phyloP scores from a whole-genome alignment of 495 filamentous ascomycete genomes.

The Penicillium pulvis region DNA sequence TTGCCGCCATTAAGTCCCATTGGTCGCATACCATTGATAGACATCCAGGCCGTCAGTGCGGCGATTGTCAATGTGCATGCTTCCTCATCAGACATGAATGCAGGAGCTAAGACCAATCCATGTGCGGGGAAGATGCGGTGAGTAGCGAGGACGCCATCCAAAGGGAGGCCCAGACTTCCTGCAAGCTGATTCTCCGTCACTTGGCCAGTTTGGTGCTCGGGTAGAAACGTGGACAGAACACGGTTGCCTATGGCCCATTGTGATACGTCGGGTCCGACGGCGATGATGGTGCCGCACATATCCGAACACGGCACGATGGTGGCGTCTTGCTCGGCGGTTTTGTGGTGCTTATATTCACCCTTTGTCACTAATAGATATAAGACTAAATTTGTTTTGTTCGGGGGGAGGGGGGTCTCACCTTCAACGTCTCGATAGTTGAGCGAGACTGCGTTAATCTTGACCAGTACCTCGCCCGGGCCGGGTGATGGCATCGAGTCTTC shows the following conservation, averaged over 20 bases:
- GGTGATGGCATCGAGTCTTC: slow-evolving; percentile 45
- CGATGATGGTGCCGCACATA: slow-evolving; percentile 70
- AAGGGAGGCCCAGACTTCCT: slow-evolving; percentile 64
- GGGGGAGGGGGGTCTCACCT: slow-evolving; percentile 35
- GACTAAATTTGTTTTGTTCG: background rate
- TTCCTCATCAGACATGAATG: slow-evolving; percentile 62
- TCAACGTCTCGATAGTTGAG: slow-evolving; percentile 64
- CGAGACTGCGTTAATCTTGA: slow-evolving; percentile 55
- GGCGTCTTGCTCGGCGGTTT: slow-evolving; percentile 37
- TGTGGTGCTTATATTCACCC: slow-evolving; percentile 60
- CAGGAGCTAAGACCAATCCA: slow-evolving; percentile 65
- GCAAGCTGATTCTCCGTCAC: slow-evolving; percentile 46
- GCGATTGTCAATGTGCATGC: slow-evolving; percentile 70
- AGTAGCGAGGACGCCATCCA: slow-evolving; percentile 68
- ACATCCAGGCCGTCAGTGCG: slow-evolving; percentile 79
- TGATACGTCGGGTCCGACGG: slow-evolving; percentile 63
- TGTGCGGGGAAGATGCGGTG: slow-evolving; percentile 68
- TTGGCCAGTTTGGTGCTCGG: slow-evolving; percentile 66
- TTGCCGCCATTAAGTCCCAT: slow-evolving; percentile 59
- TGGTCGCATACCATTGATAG: slow-evolving; percentile 66
- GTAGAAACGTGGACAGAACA: slow-evolving; percentile 76
- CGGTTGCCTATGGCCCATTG: slow-evolving; percentile 68
- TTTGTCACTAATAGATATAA: slow-evolving; percentile 42
- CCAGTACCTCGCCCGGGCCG: slow-evolving; percentile 54
- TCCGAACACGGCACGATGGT: slow-evolving; percentile 72